Base-by-base conservation (phyloP, 2,329 filamentous ascomycete genomes). In the Colletotrichum tabaci region DNA sequence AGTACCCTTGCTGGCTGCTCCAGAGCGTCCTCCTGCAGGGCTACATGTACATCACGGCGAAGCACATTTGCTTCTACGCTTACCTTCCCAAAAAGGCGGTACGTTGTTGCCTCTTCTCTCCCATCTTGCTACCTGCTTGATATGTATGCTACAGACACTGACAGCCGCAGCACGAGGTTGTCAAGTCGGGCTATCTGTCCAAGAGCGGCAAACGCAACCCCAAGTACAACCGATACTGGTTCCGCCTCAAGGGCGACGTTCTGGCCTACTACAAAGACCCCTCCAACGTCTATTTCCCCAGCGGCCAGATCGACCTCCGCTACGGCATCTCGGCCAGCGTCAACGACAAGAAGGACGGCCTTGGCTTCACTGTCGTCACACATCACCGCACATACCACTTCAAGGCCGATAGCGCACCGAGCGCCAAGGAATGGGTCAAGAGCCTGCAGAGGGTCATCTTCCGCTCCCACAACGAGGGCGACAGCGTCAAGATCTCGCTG, bases 341-440 rank as follows among this genome's bases (percentile, higher is more conserved):
- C 44, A 87, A 87, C 1, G 93, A 96, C 69, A 93, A 92, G 77
- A 94, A 93, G 77, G 94, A 97, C 12, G 88, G 89, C 35, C 86
- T 91, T 21, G 89, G 92, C 74, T 98, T 98, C 78, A 89, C 91
- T 8, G 90, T 98, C 53, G 92, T 91, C 9, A 98, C 95, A 0
- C 90, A 95, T 78, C 90, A 95, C 73, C 89, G 94, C 66, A 95
- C 90, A 1, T 98, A 96, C 82, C 89, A 94, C 77, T 97, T 98
- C 84, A 91, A 90, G 77, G 96, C 96, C 47, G 96, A 99, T 79
- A 98, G 94, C 79, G 87, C 90, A 1, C 88, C 91, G 4, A 98
- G 94, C 79, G 96, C 96, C 13, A 96, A 94, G 80, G 96, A 98
- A 84, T 99, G 96, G 96, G 95, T 98, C 56, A 96, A 96, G 82